Evolutionary conservation across 257 asterid species (phyloP).

Genomic region (Nicotiana undulata): DNA sequence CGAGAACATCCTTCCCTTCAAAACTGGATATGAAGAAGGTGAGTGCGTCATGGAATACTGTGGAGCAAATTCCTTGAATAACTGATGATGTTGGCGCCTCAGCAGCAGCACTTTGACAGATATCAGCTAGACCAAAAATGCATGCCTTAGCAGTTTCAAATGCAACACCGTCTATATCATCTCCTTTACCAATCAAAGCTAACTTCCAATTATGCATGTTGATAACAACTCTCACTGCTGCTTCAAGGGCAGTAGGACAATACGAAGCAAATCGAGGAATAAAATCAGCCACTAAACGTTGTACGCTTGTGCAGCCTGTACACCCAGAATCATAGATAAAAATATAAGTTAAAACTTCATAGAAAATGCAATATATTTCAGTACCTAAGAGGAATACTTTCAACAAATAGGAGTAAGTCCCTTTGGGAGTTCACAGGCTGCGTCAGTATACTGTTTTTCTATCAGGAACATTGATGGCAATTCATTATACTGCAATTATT

Average conservation of each 20-base stretch:
- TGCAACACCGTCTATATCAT: slow-evolving; percentile 61
- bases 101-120: slow-evolving; percentile 57
- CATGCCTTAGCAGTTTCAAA: slow-evolving; percentile 80
- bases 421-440: background rate
- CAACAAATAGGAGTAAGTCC: background rate
- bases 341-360: background rate
- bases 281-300: slow-evolving; percentile 65
- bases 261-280: slow-evolving; percentile 69
- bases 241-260: slow-evolving; percentile 79
- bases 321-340: slow-evolving; percentile 11
- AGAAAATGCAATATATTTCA: background rate
- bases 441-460: background rate
- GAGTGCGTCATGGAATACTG: slow-evolving; percentile 55
- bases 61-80: slow-evolving; percentile 48
- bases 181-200: slow-evolving; percentile 43
- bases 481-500: background rate
- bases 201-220: slow-evolving; percentile 56
- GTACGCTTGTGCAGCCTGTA: slow-evolving; percentile 61
- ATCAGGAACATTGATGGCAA: background rate
- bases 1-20: slow-evolving; percentile 59
- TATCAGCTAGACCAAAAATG: slow-evolving; percentile 64
- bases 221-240: slow-evolving; percentile 57
- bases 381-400: background rate
- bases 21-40: slow-evolving; percentile 61
- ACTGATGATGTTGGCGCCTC: slow-evolving; percentile 49